phyloP scores from a whole-genome alignment of 805 yeast genomes.

The Torulaspora quercuum region DNA sequence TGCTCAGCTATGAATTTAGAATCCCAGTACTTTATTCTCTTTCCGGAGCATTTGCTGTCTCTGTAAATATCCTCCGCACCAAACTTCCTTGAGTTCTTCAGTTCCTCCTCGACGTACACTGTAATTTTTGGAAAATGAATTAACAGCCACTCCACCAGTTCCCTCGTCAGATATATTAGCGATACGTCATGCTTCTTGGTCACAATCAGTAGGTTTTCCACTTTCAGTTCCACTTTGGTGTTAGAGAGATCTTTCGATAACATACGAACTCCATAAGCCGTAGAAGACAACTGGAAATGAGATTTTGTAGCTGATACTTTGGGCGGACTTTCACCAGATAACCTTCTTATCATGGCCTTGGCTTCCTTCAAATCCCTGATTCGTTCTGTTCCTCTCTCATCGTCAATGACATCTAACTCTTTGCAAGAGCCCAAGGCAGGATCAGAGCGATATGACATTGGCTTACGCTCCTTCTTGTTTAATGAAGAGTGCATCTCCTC shows the following conservation, averaged over 20 bases:
- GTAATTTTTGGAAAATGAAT: constrained; percentile 38
- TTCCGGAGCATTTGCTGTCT: constrained; percentile 45
- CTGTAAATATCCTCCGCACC: constrained; percentile 50
- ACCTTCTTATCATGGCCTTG: constrained; percentile 23
- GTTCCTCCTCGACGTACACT: constrained; percentile 71
- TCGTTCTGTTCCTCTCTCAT: constrained; percentile 11
- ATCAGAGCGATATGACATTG: constrained; percentile 10
- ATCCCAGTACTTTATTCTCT: constrained; percentile 60
- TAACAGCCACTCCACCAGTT: constrained; percentile 74
- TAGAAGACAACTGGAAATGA: constrained; percentile 72
- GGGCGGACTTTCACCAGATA: constrained; percentile 17
- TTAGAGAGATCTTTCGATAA: constrained; percentile 66
- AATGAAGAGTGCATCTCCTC: constrained; percentile 3
- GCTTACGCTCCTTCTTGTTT: constrained; percentile 4
- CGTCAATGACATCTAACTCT: constrained; percentile 4
- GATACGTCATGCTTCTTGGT: constrained; percentile 89
- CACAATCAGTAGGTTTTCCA: constrained; percentile 70
- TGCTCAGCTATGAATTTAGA: constrained; percentile 47
- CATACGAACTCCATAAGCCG: constrained; percentile 76
- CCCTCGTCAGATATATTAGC: constrained; percentile 69
- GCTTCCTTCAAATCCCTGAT: constrained; percentile 20
- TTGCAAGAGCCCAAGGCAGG: constrained; percentile 8
- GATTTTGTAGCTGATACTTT: constrained; percentile 29
- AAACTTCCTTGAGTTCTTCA: constrained; percentile 61
- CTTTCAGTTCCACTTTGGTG: constrained; percentile 68